Evolutionary conservation across 495 filamentous ascomycete genomes (phyloP).

Genomic region (Xylaria flabelliformis): DNA sequence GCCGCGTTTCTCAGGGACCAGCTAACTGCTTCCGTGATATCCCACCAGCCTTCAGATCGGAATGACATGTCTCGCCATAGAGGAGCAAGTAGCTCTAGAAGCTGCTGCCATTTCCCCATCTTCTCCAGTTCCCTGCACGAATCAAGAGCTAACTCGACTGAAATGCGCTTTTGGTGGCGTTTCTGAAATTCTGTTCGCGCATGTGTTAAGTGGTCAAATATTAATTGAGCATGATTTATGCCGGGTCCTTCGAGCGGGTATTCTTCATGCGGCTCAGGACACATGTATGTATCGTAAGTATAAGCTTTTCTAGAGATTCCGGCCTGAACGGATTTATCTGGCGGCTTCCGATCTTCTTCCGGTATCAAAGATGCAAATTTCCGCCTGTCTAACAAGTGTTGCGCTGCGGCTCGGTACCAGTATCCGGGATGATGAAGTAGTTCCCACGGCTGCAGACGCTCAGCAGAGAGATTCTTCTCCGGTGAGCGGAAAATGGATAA

Average conservation of each 20-base stretch:
- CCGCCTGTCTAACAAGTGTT: constrained; percentile 66
- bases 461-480: constrained; percentile 72
- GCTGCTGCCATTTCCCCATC: constrained; percentile 66
- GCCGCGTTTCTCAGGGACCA: constrained; percentile 81
- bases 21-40: constrained; percentile 72
- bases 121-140: constrained; percentile 71
- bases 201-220: constrained; percentile 64
- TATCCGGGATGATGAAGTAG: constrained; percentile 86
- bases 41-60: constrained; percentile 82
- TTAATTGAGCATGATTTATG: constrained; percentile 68
- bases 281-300: constrained; percentile 86
- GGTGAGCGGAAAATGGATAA: constrained; percentile 60
- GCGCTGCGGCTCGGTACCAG: constrained; percentile 76
- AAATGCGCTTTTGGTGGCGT: constrained; percentile 66
- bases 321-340: constrained; percentile 70
- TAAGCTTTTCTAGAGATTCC: constrained; percentile 70
- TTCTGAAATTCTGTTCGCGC: constrained; percentile 70
- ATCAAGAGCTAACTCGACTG: constrained; percentile 72
- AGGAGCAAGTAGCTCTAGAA: constrained; percentile 69
- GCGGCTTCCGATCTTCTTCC: constrained; percentile 72
- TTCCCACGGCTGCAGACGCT: constrained; percentile 77
- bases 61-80: constrained; percentile 77
- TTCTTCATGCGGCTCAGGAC: constrained; percentile 76
- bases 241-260: constrained; percentile 61
- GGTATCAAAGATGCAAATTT: constrained; percentile 70